A percentile compares a stretch with the other conserved stretches of the same genome.
Conservation (phyloP, 1,284 basidiomycete genomes). For the Ustilago vetiveriae region DNA sequence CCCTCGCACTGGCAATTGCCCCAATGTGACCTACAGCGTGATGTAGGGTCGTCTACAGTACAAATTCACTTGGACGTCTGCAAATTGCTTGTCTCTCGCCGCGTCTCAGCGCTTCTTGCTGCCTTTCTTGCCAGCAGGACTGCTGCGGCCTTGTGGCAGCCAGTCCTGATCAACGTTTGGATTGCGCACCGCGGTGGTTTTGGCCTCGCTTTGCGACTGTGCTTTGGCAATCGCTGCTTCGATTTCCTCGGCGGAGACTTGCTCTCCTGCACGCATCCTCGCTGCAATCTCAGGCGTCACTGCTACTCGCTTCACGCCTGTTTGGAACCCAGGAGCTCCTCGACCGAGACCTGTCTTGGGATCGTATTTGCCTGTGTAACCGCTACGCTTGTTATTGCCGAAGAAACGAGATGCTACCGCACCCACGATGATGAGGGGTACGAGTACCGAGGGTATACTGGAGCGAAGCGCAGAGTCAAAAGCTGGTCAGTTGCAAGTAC, state of each 20-base stretch:
- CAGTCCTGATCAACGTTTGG: conserved; percentile 48
- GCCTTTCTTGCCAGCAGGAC: conserved; percentile 34
- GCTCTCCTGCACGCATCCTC: conserved; percentile 59
- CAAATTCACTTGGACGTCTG: neutral
- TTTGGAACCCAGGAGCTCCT: conserved; percentile 63
- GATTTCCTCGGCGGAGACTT: conserved; percentile 60
- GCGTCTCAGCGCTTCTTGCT: conserved; percentile 20
- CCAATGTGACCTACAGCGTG: neutral
- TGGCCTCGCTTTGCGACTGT: conserved; percentile 23
- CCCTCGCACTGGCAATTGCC: neutral
- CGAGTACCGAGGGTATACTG: conserved; percentile 48
- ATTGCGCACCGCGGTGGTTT: conserved; percentile 37
- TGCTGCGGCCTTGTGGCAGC: conserved; percentile 37
- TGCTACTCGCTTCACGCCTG: conserved; percentile 55
- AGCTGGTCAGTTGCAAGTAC: too few species aligned
- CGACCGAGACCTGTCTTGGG: conserved; percentile 61
- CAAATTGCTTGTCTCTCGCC: too few species aligned
- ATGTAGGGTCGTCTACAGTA: neutral
- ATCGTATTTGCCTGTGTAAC: conserved; percentile 53
- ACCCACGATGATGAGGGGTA: conserved; percentile 48
- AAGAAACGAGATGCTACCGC: conserved; percentile 42
- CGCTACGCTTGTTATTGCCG: conserved; percentile 14
- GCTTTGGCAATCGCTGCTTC: conserved; percentile 45
- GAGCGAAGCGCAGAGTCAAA: neutral
- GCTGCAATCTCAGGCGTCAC: conserved; percentile 61